Conservation (phyloP, 129 eudicot genomes). For the Scalesia atractyloides region DNA sequence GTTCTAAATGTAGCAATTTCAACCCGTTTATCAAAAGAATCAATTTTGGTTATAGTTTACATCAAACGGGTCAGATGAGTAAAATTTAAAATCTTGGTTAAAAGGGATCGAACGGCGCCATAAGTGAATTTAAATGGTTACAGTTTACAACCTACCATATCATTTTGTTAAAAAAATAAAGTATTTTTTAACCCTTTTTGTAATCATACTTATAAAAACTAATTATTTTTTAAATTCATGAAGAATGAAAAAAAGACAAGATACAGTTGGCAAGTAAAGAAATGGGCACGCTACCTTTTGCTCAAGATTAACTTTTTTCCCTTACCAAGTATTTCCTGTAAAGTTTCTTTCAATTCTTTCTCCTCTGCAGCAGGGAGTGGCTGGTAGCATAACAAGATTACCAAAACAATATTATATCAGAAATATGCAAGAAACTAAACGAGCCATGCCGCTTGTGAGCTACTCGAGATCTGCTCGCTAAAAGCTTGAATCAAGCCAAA, state of each 20-base stretch:
- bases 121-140: neutral
- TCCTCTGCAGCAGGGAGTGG: constrained; percentile 84
- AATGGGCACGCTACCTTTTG: constrained; percentile 58
- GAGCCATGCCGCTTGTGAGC: neutral
- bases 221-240: neutral
- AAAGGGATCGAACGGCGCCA: neutral
- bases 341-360: constrained; percentile 80
- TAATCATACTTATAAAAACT: neutral
- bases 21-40: neutral
- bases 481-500: neutral
- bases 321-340: constrained; percentile 78
- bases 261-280: neutral
- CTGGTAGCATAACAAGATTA: constrained; percentile 41
- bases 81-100: neutral
- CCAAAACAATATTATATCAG: constrained; percentile 4
- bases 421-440: neutral
- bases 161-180: neutral
- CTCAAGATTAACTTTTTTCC: constrained; percentile 74
- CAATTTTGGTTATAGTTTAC: neutral
- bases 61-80: neutral
- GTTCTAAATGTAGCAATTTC: neutral
- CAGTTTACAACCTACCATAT: neutral
- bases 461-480: neutral
- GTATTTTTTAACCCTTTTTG: too few relatives aligned
- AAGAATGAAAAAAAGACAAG: neutral